Conservation (phyloP, 805 yeast genomes). For the Wickerhamomyces rabaulensis region DNA sequence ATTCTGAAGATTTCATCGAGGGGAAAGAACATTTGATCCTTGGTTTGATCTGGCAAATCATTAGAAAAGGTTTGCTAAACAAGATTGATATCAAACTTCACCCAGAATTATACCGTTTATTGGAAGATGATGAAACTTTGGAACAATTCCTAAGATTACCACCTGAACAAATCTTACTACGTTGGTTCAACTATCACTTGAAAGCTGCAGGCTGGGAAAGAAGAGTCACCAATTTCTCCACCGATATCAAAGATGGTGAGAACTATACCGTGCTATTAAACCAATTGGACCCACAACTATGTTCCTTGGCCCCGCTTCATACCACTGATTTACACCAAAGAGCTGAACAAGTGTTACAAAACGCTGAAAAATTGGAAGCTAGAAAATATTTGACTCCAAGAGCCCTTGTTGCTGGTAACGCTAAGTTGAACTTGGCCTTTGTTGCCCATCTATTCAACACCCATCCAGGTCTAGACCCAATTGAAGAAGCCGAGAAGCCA, state of each 20-base stretch:
- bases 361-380: slow-evolving; percentile 88
- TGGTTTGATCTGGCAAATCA: slow-evolving; percentile 95
- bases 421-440: slow-evolving; percentile 92
- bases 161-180: slow-evolving; percentile 91
- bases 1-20: slow-evolving; percentile 90
- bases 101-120: slow-evolving; percentile 90
- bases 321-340: slow-evolving; percentile 68
- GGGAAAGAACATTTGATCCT: slow-evolving; percentile 90
- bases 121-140: slow-evolving; percentile 94
- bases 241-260: slow-evolving; percentile 92
- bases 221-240: slow-evolving; percentile 79
- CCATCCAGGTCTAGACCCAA: slow-evolving; percentile 93
- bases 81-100: slow-evolving; percentile 95
- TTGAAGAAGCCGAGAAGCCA: slow-evolving; percentile 84
- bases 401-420: slow-evolving; percentile 91
- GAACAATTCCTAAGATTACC: slow-evolving; percentile 96
- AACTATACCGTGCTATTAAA: slow-evolving; percentile 85
- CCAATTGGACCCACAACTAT: slow-evolving; percentile 79
- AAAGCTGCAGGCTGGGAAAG: slow-evolving; percentile 88
- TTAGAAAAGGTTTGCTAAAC: slow-evolving; percentile 89
- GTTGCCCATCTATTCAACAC: slow-evolving; percentile 97
- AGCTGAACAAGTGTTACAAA: slow-evolving; percentile 79
- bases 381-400: slow-evolving; percentile 94
- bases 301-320: slow-evolving; percentile 80
- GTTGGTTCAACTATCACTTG: slow-evolving; percentile 97